These are phyloP conservation scores for Durio zibethinus DNA, from an alignment of 345 rosid genomes.

Conservation along the genomic window DNA sequence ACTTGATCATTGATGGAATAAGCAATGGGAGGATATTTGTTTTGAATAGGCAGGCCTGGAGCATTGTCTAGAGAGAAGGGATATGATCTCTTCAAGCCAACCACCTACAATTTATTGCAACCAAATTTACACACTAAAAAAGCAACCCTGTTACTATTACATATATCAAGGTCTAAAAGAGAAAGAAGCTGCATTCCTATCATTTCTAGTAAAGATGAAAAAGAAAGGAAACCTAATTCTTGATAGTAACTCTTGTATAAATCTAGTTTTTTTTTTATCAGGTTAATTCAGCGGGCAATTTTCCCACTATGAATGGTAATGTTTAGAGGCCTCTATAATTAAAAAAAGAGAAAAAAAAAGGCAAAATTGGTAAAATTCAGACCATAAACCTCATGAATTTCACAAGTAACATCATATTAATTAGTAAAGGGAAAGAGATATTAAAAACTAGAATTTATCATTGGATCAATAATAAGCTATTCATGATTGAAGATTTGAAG, in stretches of 20 bases:
- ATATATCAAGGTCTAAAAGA: not conserved
- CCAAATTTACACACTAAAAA: constrained; percentile 11
- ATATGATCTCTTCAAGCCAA: constrained; percentile 49
- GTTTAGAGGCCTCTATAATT: not conserved
- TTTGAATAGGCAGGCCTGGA: constrained; percentile 21
- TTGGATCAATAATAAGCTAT: not conserved
- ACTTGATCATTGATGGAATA: constrained; percentile 30
- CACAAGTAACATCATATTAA: not conserved
- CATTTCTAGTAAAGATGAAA: not conserved
- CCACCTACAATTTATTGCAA: constrained; percentile 34
- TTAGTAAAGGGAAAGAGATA: not conserved
- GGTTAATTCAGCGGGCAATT: not conserved
- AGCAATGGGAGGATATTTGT: constrained; percentile 26
- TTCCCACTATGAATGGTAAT: not conserved
- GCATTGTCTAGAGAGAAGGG: constrained; percentile 43
- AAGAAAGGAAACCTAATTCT: not conserved
- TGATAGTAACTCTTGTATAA: not conserved
- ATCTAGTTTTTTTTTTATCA: too few species aligned
- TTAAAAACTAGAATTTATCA: not conserved
- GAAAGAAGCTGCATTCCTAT: not conserved
- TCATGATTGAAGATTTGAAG: not conserved
- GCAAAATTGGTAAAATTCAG: not conserved
- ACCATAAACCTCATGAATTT: not conserved
- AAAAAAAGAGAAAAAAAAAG: not conserved
- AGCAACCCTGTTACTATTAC: not conserved